phyloP scores from a whole-genome alignment of 139 green algal genomes.

The Tetraselmis chui region DNA sequence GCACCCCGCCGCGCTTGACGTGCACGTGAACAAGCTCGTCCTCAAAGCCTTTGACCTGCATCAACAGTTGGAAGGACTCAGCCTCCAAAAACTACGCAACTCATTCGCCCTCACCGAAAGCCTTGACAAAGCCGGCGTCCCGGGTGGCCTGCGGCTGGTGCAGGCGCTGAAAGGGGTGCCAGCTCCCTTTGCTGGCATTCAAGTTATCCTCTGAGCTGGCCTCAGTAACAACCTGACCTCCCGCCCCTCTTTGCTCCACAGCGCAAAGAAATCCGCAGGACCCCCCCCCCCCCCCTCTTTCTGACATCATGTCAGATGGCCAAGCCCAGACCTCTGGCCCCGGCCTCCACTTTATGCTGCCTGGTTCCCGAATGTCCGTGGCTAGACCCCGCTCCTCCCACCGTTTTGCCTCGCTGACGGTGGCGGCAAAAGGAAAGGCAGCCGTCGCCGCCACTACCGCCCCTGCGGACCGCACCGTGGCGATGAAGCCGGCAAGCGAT shows the following conservation, averaged over 20 bases:
- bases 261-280: no score
- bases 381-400: neutral
- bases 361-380: neutral
- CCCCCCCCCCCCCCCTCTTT: no score
- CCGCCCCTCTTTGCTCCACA: no score
- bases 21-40: neutral
- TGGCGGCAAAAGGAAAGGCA: neutral
- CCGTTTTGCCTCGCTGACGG: neutral
- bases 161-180: conserved; percentile 11
- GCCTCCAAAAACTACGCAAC: neutral
- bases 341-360: neutral
- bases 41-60: neutral
- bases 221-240: no score
- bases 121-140: neutral
- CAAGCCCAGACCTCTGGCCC: no score
- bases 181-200: conserved; percentile 13
- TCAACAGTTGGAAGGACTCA: neutral
- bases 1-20: neutral
- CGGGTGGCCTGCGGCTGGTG: neutral
- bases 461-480: neutral
- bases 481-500: conserved; percentile 42
- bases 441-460: neutral
- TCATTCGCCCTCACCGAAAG: neutral
- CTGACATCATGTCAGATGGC: neutral
- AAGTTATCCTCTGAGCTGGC: conserved; percentile 17